Base-by-base conservation (phyloP, 164 flowering plant species). In the Vitis riparia region DNA sequence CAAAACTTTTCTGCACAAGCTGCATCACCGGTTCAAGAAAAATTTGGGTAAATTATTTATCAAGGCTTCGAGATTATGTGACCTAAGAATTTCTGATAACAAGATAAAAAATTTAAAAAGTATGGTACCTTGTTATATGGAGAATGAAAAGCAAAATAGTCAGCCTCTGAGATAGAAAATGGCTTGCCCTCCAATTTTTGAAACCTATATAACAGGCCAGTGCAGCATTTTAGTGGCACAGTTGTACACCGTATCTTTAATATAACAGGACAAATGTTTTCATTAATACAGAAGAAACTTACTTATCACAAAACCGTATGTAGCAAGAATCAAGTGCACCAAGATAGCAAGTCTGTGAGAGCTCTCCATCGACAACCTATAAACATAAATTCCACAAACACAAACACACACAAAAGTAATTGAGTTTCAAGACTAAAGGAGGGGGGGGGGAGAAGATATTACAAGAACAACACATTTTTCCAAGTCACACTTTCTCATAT, bases 1-100 rank as follows among this genome's bases (percentile, higher is more conserved):
- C 91, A 84, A 93, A 93, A 79, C 99, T 96, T 86, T 96, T 96
- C 81, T 96, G 99, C 63, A 96, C 98, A 81, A 96, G 99, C 99
- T 96, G 97, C 79, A 83, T 19, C 23, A 19, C 19, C 23, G 75
- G 62, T 70, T 67, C 8, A 72, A 67, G 68, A 55, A 49, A 67
- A 75, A 19, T 19, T 19, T 19, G 23, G 1, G 1, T 19, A 19
- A 19, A 19, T 1, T 19, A 19, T 19, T 19, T 19, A 19, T 19
- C 23, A 19, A 19, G 23, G 23, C 23, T 19, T 19, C 23, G 23
- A 19, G 23, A 19, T 19, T 19, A 1, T 19, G 23, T 19, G 23
- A 19, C 1, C 1, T 19, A 19, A 19, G 23, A 19, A 19, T 19
- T 19, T 19, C 37, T 1, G 23, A 57, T 60, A 69, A 27, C 68